Base-by-base conservation (phyloP, 371 early-diverging fungal genomes). In the Haplosporangium sp. region DNA sequence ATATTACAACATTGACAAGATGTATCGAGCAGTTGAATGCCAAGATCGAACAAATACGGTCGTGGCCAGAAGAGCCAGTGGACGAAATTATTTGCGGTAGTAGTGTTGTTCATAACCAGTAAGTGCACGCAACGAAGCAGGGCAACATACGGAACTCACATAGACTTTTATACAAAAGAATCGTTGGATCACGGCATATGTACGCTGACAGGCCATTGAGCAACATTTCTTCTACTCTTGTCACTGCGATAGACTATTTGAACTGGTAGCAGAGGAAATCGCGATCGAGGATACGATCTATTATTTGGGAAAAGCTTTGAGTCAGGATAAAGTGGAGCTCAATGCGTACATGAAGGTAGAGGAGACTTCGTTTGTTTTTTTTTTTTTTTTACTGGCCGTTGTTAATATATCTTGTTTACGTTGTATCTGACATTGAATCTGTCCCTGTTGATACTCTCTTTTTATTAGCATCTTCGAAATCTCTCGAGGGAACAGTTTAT, bases 281-380 rank as follows among this genome's bases (percentile, higher is more conserved):
- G 95, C 96, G 0, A 89, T 95, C 50, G 95, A 96, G 64, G 97
- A 97, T 63, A 89, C 94, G n/a, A 85, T 96, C 55, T 96, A 96
- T 73, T 85, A 89, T 51, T 83, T 97, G 52, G 90, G 91, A 23
- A 88, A 91, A 75, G 95, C 95, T 10, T 77, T 96, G 41, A 91
- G 88, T 67, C 85, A 87, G 38, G 94, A 90, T 54, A 82, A 85
- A 59, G 86, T 93, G 55, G 88, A 94, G 48, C 64, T 91, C 38
- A 81, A 76, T 36, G 84, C 87, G 2, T 95, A 92, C 67, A 89
- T 94, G 87, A 92, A 92, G 84, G 91, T 80, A 66, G 29, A 16
- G 11, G 5, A 16, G 37, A 67, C 65, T 9, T 52, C 59, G 20
- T 23, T 48, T 42, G 51, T 60, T 41, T 84, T 67, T 54, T 36